Base-by-base conservation (phyloP, 228 moss, liverwort and hornwort genomes). In the Sphagnum magellanicum region DNA sequence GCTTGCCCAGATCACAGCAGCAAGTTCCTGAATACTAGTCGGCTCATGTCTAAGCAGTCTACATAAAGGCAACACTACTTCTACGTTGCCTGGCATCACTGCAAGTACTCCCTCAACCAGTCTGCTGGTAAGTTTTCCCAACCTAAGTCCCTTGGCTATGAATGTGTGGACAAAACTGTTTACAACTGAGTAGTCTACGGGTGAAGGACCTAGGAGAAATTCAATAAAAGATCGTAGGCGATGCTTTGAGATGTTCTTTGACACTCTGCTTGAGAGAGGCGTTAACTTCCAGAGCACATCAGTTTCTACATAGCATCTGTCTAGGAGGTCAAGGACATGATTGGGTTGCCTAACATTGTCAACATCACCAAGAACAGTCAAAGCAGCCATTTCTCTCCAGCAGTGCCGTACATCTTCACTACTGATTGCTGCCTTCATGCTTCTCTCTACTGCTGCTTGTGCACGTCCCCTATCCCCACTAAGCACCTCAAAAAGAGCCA, bases 101-200 rank as follows among this genome's bases (percentile, higher is more conserved):
- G 86, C 88, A 73, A 92, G 69, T 63, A 92, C 67, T 68, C 86
- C 86, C 86, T 88, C 92, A 15, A 88, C 84, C 70, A 92, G 78
- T 74, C 69, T 65, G 47, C 75, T 84, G 52, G 84, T 76, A 17
- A 83, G 80, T 73, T 88, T 90, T 58, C 73, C 64, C 11, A 81
- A 63, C 52, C 65, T 62, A 48, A 70, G 68, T 61, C 76, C 84
- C 63, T 67, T 74, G 70, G 86, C 86, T 72, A 80, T 84, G 57
- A 82, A 74, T 10, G 70, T 78, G 63, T 79, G 64, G 51, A 90
- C 82, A 49, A 92, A 66, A 14, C 73, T 76, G 65, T 92, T 92
- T 50, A 92, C 63, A 16, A 84, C 68, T 63, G 82, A 86, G 73
- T 90, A 72, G 73, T 90, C 88, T 59, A 79, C 49, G 5, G 82